A percentile compares a stretch with the other conserved stretches of the same genome.
Evolutionary conservation across 2,329 filamentous ascomycete genomes (phyloP).

Genomic region (Atkinsonella hypoxylon): DNA sequence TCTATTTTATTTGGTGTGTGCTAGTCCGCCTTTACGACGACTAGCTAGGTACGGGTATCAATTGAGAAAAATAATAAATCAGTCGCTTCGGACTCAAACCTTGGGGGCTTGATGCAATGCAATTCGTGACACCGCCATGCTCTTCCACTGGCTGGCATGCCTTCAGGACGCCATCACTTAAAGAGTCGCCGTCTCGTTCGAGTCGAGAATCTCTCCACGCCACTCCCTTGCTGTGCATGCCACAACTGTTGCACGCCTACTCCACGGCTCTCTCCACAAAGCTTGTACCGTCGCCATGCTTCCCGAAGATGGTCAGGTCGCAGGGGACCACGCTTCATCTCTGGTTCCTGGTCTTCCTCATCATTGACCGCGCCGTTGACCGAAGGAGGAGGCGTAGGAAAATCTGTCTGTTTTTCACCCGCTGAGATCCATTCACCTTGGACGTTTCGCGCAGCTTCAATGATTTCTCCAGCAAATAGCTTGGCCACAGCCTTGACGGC

Average conservation of each 20-base stretch:
- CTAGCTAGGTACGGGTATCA: conserved; percentile 2
- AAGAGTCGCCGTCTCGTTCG: conserved; percentile 42
- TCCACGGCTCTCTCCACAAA: conserved; percentile 49
- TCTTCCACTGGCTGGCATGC: not conserved
- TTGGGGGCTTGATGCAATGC: not conserved
- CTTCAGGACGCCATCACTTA: conserved; percentile 22
- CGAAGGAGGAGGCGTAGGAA: conserved; percentile 30
- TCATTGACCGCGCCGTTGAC: conserved; percentile 20
- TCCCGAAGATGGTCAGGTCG: conserved; percentile 66
- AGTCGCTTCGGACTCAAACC: not conserved
- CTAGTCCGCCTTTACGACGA: too few relatives aligned
- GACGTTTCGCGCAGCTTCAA: conserved; percentile 58
- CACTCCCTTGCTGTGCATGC: conserved; percentile 48
- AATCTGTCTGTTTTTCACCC: conserved; percentile 44
- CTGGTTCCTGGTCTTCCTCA: conserved; percentile 14
- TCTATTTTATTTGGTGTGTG: not conserved
- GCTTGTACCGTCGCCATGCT: conserved; percentile 56
- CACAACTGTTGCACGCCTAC: conserved; percentile 48
- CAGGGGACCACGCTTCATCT: conserved; percentile 41
- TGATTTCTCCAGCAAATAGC: conserved; percentile 63
- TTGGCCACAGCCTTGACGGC: conserved; percentile 69
- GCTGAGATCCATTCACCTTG: conserved; percentile 59
- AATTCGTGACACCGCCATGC: not conserved
- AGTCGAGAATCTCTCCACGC: conserved; percentile 46
- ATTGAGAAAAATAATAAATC: not conserved